A percentile compares a stretch with the other conserved stretches of the same genome.
These are phyloP conservation scores for Claviceps digitariae DNA, from an alignment of 2,329 filamentous ascomycete genomes.

Conservation along the genomic window DNA sequence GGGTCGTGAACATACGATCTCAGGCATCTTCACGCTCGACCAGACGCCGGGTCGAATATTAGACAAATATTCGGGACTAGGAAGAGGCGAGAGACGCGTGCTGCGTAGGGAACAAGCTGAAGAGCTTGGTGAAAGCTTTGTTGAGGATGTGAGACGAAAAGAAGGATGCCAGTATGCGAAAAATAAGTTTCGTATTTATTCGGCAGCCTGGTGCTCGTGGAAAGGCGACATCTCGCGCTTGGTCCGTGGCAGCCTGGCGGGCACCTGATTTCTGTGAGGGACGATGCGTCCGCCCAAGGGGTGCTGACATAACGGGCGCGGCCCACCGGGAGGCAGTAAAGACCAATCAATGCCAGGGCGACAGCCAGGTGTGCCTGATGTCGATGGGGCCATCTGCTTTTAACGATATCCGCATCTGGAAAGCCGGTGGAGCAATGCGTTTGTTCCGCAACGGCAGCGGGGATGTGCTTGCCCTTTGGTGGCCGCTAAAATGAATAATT, in stretches of 20 bases:
- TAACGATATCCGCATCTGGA: not conserved
- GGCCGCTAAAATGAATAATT: too few species aligned
- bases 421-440: not conserved
- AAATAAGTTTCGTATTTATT: not conserved
- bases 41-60: not conserved
- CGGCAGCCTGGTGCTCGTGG: constrained; percentile 2
- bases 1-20: constrained; percentile 5
- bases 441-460: too few species aligned
- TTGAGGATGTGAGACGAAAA: not conserved
- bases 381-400: too few species aligned
- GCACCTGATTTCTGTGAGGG: constrained; percentile 1
- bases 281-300: constrained; percentile 1
- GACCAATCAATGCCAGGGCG: not conserved
- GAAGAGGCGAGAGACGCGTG: not conserved
- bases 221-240: not conserved
- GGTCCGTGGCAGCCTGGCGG: not conserved
- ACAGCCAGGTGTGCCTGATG: not conserved
- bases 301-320: not conserved
- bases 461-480: too few species aligned
- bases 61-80: not conserved
- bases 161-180: not conserved
- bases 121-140: too few species aligned
- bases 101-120: not conserved
- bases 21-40: constrained; percentile 5
- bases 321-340: not conserved